These are phyloP conservation scores for Prinsepia uniflora DNA, from an alignment of 306 rosid genomes.

Conservation along the genomic window DNA sequence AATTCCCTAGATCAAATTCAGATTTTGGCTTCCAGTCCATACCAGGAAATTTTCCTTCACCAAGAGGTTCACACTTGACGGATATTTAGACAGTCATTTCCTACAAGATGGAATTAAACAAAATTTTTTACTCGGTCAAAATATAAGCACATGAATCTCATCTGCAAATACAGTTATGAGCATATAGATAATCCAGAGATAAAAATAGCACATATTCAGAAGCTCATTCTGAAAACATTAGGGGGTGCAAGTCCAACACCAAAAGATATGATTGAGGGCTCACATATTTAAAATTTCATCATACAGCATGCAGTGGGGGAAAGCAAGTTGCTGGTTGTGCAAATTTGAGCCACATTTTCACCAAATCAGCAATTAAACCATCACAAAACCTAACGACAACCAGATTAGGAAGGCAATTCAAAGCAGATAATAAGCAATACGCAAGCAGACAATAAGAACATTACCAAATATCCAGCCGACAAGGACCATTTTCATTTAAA, in stretches of 20 bases:
- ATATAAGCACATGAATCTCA: background rate
- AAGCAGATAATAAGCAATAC: background rate
- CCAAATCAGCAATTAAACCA: background rate
- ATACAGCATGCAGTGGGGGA: no score
- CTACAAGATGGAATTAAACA: slow-evolving; percentile 6
- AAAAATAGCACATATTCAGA: no score
- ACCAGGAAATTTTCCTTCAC: background rate
- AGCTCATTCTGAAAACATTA: no score
- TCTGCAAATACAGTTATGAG: background rate
- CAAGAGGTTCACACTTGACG: slow-evolving; percentile 4
- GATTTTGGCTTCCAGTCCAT: slow-evolving; percentile 28
- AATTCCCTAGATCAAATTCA: slow-evolving; percentile 28
- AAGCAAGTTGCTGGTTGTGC: background rate
- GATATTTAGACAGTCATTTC: slow-evolving; percentile 13
- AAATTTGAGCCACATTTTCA: background rate
- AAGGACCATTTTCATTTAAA: background rate
- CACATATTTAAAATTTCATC: no score
- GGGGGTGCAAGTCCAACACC: no score
- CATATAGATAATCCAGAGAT: no score
- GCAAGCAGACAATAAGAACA: background rate
- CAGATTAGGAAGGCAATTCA: background rate
- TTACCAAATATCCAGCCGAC: background rate
- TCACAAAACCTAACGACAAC: background rate
- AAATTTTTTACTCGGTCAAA: background rate
- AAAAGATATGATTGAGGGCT: no score